Conservation (phyloP, 179 eudicot genomes). For the Patellifolia procumbens region DNA sequence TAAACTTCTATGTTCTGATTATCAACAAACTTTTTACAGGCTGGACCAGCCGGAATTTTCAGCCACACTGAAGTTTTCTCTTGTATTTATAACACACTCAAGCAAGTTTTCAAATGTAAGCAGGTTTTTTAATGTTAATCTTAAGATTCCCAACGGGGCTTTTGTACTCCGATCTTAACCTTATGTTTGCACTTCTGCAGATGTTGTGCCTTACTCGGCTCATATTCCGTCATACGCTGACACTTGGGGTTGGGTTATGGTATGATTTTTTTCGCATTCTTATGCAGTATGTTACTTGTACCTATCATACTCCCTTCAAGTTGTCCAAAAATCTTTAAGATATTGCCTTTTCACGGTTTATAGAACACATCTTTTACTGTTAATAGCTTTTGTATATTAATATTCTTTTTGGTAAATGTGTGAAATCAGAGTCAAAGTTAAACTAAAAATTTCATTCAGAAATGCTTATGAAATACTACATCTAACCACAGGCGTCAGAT, state of each 20-base stretch:
- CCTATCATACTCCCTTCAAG: no score
- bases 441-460: background rate
- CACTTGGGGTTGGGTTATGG: slow-evolving; percentile 99
- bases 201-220: slow-evolving; percentile 95
- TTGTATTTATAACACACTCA: slow-evolving; percentile 84
- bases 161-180: background rate
- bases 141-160: background rate
- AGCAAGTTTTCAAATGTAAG: slow-evolving; percentile 89
- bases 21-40: slow-evolving; percentile 41
- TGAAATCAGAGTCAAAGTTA: no score
- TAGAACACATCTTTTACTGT: no score
- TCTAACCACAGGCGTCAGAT: slow-evolving; percentile 69
- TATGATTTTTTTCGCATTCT: slow-evolving; percentile 22
- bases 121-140: background rate
- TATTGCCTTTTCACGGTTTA: no score
- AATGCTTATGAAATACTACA: background rate
- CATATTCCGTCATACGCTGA: slow-evolving; percentile 96
- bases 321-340: no score
- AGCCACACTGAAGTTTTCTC: slow-evolving; percentile 90
- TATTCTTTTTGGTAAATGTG: no score
- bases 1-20: background rate
- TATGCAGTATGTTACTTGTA: no score
- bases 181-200: slow-evolving; percentile 41
- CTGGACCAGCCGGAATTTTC: slow-evolving; percentile 96
- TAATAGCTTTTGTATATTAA: no score